phyloP scores from a whole-genome alignment of 345 rosid genomes.

The Rhodamnia rubescens region DNA sequence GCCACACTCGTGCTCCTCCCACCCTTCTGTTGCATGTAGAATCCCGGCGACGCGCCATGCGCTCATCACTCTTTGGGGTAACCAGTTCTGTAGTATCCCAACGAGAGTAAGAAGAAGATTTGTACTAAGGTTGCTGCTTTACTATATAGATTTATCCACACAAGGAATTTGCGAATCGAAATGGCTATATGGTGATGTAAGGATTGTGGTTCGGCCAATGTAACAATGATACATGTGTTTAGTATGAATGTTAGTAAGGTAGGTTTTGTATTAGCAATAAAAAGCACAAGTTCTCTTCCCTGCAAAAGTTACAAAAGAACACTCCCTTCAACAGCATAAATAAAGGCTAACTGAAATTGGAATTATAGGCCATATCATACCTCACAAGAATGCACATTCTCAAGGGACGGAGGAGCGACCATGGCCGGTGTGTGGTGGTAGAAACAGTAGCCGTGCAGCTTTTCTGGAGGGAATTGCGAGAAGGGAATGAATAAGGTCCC shows the following conservation, averaged over 20 bases:
- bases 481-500: conserved; percentile 59
- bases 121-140: background rate
- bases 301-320: background rate
- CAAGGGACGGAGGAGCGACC: conserved; percentile 31
- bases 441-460: conserved; percentile 32
- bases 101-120: background rate
- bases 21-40: conserved; percentile 50
- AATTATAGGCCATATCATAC: conserved; percentile 7
- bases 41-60: conserved; percentile 61
- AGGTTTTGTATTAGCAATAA: background rate
- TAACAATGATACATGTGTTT: background rate
- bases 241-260: background rate
- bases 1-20: conserved; percentile 56
- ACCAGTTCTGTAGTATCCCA: conserved; percentile 41
- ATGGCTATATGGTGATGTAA: no score
- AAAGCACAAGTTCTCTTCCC: background rate
- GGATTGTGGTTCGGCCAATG: no score
- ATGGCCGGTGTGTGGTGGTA: conserved; percentile 55
- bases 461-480: conserved; percentile 43
- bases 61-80: conserved; percentile 70
- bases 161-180: no score
- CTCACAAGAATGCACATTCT: conserved; percentile 75
- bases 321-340: background rate
- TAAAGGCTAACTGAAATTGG: background rate
- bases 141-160: background rate